These are phyloP conservation scores for Metschnikowia bowlesiae DNA, from an alignment of 805 yeast species.

Conservation along the genomic window DNA sequence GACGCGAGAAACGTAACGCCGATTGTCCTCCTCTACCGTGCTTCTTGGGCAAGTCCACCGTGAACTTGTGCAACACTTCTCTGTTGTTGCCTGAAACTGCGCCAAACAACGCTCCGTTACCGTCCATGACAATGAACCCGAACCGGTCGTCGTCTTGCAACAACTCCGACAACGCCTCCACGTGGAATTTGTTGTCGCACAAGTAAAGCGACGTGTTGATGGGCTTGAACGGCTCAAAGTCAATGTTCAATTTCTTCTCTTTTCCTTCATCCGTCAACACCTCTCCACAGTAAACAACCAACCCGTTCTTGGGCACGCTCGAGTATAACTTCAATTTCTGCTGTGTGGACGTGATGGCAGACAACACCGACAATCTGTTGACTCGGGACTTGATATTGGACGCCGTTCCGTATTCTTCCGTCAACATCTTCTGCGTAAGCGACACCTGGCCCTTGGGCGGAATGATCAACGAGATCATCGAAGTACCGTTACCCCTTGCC, in stretches of 20 bases:
- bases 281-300: constrained; percentile 98
- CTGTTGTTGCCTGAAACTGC: constrained; percentile 94
- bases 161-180: constrained; percentile 91
- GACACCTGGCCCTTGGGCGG: constrained; percentile 96
- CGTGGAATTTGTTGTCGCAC: constrained; percentile 98
- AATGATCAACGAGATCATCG: constrained; percentile 94
- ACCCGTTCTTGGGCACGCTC: constrained; percentile 89
- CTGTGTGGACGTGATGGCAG: constrained; percentile 98
- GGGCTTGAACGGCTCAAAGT: constrained; percentile 98
- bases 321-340: constrained; percentile 89
- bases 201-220: constrained; percentile 91
- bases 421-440: constrained; percentile 80
- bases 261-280: constrained; percentile 95
- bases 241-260: constrained; percentile 93
- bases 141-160: constrained; percentile 93
- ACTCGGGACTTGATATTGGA: constrained; percentile 97
- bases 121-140: constrained; percentile 98
- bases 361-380: constrained; percentile 87
- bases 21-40: constrained; percentile 99
- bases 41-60: constrained; percentile 96
- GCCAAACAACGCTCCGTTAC: constrained; percentile 97
- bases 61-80: constrained; percentile 92
- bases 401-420: constrained; percentile 98
- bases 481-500: constrained; percentile 98
- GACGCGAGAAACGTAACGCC: constrained; percentile 96